These are phyloP conservation scores for Lomentospora prolificans DNA, from an alignment of 2,329 filamentous ascomycete species.

Conservation along the genomic window DNA sequence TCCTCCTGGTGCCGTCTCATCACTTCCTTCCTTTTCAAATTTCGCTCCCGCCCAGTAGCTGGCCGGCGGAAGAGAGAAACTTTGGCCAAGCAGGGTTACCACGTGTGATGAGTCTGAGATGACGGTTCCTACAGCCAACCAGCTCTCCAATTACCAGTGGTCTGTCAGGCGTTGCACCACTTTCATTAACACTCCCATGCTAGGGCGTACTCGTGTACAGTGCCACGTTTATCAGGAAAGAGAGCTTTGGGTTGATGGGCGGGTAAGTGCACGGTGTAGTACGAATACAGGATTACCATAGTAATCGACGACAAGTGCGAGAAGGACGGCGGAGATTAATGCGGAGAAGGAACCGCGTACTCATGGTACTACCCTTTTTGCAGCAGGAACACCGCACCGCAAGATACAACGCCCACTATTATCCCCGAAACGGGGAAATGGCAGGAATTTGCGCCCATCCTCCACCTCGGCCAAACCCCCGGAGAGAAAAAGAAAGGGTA, in stretches of 20 bases:
- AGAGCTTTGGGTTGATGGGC: too few species aligned
- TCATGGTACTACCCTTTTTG: too few species aligned
- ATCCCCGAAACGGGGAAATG: too few species aligned
- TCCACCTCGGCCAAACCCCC: too few species aligned
- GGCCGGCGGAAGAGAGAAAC: not conserved
- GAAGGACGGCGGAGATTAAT: not conserved
- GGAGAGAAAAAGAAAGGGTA: too few species aligned
- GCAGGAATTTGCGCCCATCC: too few species aligned
- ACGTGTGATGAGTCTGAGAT: not conserved
- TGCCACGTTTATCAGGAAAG: not conserved
- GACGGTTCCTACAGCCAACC: not conserved
- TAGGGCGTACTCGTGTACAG: too few species aligned
- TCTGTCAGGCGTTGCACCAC: too few species aligned
- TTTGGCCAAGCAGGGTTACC: not conserved
- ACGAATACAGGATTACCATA: not conserved
- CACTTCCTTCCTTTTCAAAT: not conserved
- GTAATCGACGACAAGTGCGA: not conserved
- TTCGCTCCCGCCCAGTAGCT: not conserved
- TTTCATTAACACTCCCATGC: too few species aligned
- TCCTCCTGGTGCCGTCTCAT: not conserved
- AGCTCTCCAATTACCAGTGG: not conserved
- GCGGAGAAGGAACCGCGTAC: not conserved
- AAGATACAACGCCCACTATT: too few species aligned
- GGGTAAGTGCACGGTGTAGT: not conserved
- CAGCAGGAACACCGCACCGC: too few species aligned